A percentile compares a stretch with the other conserved stretches of the same genome.
Evolutionary conservation across 2,329 filamentous ascomycete species (phyloP).

Genomic region (Fonsecaea erecta): DNA sequence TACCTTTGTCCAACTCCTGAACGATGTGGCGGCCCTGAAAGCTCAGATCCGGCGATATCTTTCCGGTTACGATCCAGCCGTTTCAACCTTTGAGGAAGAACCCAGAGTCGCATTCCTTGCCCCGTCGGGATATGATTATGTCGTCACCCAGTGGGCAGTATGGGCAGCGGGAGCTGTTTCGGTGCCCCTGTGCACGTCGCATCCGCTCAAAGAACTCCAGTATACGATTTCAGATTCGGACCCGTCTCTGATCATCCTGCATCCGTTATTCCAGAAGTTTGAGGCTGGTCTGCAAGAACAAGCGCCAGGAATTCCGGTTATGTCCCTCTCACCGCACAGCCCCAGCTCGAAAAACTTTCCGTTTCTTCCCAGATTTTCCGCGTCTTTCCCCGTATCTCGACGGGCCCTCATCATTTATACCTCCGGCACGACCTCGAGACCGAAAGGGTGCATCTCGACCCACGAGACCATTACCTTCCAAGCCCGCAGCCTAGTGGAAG

Average conservation of each 20-base stretch:
- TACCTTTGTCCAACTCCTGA: slow-evolving; percentile 48
- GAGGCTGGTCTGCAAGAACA: slow-evolving; percentile 42
- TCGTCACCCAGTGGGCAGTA: slow-evolving; percentile 67
- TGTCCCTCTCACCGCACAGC: slow-evolving; percentile 40
- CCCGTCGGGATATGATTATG: slow-evolving; percentile 97
- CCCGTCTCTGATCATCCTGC: slow-evolving; percentile 49
- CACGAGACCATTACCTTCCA: slow-evolving; percentile 48
- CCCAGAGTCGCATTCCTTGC: slow-evolving; percentile 77
- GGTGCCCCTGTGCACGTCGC: slow-evolving; percentile 50
- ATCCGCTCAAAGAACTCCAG: slow-evolving; percentile 49
- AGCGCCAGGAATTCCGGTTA: slow-evolving; percentile 40
- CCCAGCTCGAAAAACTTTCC: slow-evolving; percentile 36
- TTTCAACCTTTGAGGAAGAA: slow-evolving; percentile 41
- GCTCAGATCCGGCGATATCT: slow-evolving; percentile 44
- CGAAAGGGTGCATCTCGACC: slow-evolving; percentile 47
- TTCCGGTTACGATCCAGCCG: background rate
- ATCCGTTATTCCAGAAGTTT: slow-evolving; percentile 46
- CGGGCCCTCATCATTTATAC: slow-evolving; percentile 38
- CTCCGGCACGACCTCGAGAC: slow-evolving; percentile 38
- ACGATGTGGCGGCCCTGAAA: slow-evolving; percentile 46
- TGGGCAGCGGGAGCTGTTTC: slow-evolving; percentile 52
- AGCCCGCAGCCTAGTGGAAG: slow-evolving; percentile 41
- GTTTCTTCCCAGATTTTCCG: slow-evolving; percentile 47
- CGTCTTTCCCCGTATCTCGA: slow-evolving; percentile 47
- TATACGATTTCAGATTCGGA: slow-evolving; percentile 51